Conservation (phyloP, 768 basidiomycete genomes). For the Hortiboletus campestris region DNA sequence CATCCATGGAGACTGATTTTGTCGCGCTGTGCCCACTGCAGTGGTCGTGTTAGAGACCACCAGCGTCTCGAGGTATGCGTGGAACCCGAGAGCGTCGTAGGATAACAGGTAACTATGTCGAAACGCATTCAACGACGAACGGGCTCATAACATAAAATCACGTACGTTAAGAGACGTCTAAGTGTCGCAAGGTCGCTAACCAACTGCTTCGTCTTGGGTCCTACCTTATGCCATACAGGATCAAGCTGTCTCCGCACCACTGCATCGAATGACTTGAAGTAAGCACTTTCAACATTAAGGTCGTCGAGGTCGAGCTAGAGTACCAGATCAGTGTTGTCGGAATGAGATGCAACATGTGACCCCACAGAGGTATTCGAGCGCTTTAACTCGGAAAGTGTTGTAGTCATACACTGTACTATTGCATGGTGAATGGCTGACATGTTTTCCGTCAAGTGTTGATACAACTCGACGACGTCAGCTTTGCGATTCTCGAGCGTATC, state of each 20-base stretch:
- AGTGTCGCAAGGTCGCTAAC: conserved; percentile 86
- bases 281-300: conserved; percentile 87
- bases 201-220: conserved; percentile 86
- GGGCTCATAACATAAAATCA: not conserved
- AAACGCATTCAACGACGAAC: not conserved
- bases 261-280: conserved; percentile 89
- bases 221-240: conserved; percentile 96
- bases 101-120: conserved; percentile 63
- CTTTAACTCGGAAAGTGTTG: conserved; percentile 85
- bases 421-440: conserved; percentile 94
- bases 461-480: conserved; percentile 90
- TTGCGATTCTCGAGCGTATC: conserved; percentile 75
- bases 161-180: conserved; percentile 77
- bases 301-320: conserved; percentile 91
- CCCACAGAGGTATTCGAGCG: conserved; percentile 73
- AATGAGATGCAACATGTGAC: not conserved
- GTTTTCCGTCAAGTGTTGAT: conserved; percentile 76
- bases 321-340: not conserved
- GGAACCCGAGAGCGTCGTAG: conserved; percentile 89
- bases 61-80: conserved; percentile 88
- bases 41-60: conserved; percentile 58
- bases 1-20: conserved; percentile 85
- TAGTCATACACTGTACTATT: conserved; percentile 92
- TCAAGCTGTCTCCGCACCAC: conserved; percentile 88
- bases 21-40: conserved; percentile 50